Evolutionary conservation across 306 rosid genomes (phyloP).

Genomic region (Acacia acuminata): DNA sequence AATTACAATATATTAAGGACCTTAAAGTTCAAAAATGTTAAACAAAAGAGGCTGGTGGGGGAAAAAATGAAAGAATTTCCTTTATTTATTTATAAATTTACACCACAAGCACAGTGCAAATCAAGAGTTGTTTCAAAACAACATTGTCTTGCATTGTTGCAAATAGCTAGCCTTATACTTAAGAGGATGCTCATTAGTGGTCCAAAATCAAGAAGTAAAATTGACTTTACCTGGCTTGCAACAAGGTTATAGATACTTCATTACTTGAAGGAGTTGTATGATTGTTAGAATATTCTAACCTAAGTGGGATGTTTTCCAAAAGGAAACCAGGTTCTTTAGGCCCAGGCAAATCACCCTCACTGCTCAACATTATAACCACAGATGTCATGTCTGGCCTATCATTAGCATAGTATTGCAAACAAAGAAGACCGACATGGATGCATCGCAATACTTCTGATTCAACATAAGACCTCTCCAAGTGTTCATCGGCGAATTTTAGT

Average conservation of each 20-base stretch:
- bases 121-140: too few species aligned
- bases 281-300: conserved; percentile 9
- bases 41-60: too few species aligned
- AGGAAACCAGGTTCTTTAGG: conserved; percentile 2
- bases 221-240: conserved; percentile 22
- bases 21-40: too few species aligned
- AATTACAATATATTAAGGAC: too few species aligned
- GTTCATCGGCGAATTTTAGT: background rate
- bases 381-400: background rate
- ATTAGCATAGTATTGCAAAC: background rate
- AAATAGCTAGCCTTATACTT: too few species aligned
- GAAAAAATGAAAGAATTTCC: too few species aligned
- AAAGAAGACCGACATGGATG: background rate
- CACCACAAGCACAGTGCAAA: too few species aligned
- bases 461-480: background rate
- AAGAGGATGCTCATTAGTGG: background rate
- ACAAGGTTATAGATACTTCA: background rate
- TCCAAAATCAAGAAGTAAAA: background rate
- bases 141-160: too few species aligned
- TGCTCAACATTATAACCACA: background rate
- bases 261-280: conserved; percentile 23
- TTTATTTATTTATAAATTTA: too few species aligned
- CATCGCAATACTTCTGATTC: background rate
- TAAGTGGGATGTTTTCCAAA: background rate
- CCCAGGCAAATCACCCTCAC: background rate